phyloP scores from a whole-genome alignment of 208 protist species.

The Leishmania mexicana region DNA sequence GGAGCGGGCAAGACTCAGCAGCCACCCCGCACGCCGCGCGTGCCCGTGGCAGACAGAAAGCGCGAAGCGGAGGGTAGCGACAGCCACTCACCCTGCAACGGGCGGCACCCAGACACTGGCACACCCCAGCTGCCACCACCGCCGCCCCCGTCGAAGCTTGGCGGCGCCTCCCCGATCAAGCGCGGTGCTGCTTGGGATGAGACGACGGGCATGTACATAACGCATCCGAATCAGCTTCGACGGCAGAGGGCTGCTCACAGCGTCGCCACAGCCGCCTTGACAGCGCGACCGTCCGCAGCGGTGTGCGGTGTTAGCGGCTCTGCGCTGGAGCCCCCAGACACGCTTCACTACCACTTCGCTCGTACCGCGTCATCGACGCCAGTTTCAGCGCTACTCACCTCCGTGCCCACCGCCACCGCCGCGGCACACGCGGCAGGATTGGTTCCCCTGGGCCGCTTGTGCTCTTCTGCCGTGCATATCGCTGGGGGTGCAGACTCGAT shows the following conservation, averaged over 20 bases:
- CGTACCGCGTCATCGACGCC: constrained; percentile 14
- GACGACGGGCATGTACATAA: constrained; percentile 27
- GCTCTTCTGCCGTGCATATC: constrained; percentile 26
- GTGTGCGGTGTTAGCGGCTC: constrained; percentile 10
- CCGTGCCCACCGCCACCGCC: neutral
- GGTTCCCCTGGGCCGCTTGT: constrained; percentile 19
- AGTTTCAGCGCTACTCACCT: constrained; percentile 4
- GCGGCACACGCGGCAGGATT: neutral
- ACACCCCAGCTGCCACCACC: neutral
- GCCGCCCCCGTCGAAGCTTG: neutral
- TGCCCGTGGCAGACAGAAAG: neutral
- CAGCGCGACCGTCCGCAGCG: neutral
- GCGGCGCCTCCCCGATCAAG: constrained; percentile 20
- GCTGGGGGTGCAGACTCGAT: neutral
- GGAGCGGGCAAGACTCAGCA: neutral
- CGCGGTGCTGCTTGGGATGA: constrained; percentile 32
- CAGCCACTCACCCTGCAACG: neutral
- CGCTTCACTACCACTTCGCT: constrained; percentile 23
- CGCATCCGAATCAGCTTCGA: constrained; percentile 29
- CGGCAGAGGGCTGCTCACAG: constrained; percentile 14
- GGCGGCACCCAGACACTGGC: neutral
- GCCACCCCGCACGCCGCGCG: constrained; percentile 16
- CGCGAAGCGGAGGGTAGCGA: constrained; percentile 5
- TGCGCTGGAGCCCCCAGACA: constrained; percentile 17
- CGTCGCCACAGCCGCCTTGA: neutral